phyloP scores from a whole-genome alignment of 1,284 basidiomycete genomes.

The Omphalotus olearius region DNA sequence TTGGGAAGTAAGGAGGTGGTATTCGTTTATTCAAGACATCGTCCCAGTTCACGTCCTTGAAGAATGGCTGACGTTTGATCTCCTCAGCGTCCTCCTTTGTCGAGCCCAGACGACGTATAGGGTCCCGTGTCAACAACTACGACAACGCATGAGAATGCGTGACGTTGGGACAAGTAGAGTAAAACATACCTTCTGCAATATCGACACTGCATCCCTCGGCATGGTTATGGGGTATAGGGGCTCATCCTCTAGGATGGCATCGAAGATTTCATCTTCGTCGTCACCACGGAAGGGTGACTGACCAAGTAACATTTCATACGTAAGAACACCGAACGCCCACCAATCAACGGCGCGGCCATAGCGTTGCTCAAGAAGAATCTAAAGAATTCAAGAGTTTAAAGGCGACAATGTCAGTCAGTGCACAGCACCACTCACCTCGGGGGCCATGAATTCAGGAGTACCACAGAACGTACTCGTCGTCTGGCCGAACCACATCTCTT shows the following conservation, averaged over 20 bases:
- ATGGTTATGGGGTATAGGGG: constrained; percentile 99
- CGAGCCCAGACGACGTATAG: constrained; percentile 90
- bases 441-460: constrained; percentile 99
- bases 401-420: background rate
- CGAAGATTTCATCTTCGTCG: constrained; percentile 99
- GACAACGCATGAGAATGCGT: constrained; percentile 13
- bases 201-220: constrained; percentile 95
- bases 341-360: constrained; percentile 99
- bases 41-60: constrained; percentile 96
- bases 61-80: constrained; percentile 97
- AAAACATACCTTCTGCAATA: constrained; percentile 79
- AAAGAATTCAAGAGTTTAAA: constrained; percentile 3
- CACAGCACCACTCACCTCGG: constrained; percentile 64
- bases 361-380: constrained; percentile 97
- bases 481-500: constrained; percentile 96
- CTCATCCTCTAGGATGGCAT: constrained; percentile 98
- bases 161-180: background rate
- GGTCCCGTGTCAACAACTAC: constrained; percentile 91
- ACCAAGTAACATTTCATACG: constrained; percentile 98
- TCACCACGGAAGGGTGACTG: constrained; percentile 99
- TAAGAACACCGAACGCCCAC: constrained; percentile 99
- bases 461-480: constrained; percentile 99
- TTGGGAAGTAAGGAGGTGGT: constrained; percentile 96
- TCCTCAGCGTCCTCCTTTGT: constrained; percentile 93
- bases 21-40: constrained; percentile 96